These are phyloP conservation scores for Geranium incanum DNA, from an alignment of 441 rosid genomes.

Conservation along the genomic window DNA sequence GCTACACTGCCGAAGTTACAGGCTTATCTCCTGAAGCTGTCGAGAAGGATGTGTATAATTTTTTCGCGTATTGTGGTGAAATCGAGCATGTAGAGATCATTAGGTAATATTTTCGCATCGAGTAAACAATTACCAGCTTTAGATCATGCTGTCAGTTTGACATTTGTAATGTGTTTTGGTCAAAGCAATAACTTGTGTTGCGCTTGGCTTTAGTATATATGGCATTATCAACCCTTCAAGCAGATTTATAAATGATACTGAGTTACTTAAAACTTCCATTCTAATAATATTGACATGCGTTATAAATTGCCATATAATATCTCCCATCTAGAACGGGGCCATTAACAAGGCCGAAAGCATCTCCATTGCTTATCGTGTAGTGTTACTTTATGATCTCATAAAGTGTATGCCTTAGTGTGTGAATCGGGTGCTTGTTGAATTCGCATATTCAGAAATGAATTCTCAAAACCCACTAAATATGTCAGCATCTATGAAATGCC, in stretches of 20 bases:
- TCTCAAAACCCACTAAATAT: no score
- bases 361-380: not conserved
- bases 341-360: not conserved
- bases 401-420: no score
- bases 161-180: conserved; percentile 1
- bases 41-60: conserved; percentile 54
- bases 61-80: conserved; percentile 64
- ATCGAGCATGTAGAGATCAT: conserved; percentile 58
- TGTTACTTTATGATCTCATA: not conserved
- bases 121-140: conserved; percentile 1
- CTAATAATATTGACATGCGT: not conserved
- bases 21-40: conserved; percentile 63
- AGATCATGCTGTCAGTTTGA: not conserved
- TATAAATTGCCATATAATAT: not conserved
- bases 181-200: not conserved
- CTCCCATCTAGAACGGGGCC: not conserved
- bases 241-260: not conserved
- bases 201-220: not conserved
- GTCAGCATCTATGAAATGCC: no score
- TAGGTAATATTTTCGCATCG: conserved; percentile 35
- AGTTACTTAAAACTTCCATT: not conserved
- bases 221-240: not conserved
- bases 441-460: no score
- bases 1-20: conserved; percentile 64
- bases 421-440: no score